Base-by-base conservation (phyloP, 2,329 filamentous ascomycete species). In the Pseudogymnoascus sp. region DNA sequence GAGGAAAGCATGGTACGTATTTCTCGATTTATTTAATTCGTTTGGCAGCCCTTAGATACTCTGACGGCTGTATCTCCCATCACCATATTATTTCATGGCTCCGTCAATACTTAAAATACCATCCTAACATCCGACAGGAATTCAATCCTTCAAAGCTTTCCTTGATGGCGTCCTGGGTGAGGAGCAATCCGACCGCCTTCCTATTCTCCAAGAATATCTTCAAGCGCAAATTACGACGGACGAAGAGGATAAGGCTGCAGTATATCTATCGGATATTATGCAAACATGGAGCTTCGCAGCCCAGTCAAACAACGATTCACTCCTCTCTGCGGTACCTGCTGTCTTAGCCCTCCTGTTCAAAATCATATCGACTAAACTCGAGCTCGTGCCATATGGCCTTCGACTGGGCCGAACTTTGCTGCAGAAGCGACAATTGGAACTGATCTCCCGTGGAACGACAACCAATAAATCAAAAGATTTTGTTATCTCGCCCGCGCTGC, bases 261-360 rank as follows among this genome's bases (percentile, higher is more conserved):
- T 87, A 23, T 91, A 88, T 69, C 83, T 97, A 31, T 78, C 83
- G 1, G 91, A 96, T 70, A 78, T 97, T 40, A 89, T 96, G 76
- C 89, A 96, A 70, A 91, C 87, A 64, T 97, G 93, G 93, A 87
- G 86, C 59, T 92, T 90, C 77, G 92, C 90, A 3, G 86, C 86
- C 31, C 87, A 90, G 73, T 85, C 86, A 67, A 91, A 90, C 72
- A 89, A 93, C 69, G 92, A 96, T 64, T 84, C 86, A 62, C 79
- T 97, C 64, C 83, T 95, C 72, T 93, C 92, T 1, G 85, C 90
- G 6, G 86, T 95, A 2, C 87, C 89, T 1, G 90, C 93, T 1
- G 87, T 92, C 6, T 78, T 99, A 31, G 90, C 91, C 1, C 82
- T 96, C 18, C 82, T 97, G 53, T 79, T 97, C 37, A 91, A 89